Conservation (phyloP, 2,329 filamentous ascomycete genomes). For the Colletotrichum spinosum region DNA sequence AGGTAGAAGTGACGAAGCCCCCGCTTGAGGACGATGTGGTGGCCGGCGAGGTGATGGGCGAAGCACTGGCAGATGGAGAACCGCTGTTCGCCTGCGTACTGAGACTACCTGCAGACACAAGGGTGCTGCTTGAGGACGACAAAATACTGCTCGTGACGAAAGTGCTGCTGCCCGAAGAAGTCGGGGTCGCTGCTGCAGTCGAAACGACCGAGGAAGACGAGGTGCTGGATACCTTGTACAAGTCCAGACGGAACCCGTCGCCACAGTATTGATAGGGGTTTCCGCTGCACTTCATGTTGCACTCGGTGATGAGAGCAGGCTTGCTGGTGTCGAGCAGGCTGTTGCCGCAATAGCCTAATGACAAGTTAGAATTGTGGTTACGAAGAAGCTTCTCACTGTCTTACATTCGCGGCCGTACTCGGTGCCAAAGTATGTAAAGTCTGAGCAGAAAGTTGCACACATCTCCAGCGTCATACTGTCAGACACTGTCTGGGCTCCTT, state of each 20-base stretch:
- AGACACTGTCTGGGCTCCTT: slow-evolving; percentile 45
- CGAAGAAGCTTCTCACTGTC: not conserved
- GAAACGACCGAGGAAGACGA: slow-evolving; percentile 19
- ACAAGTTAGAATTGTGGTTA: not conserved
- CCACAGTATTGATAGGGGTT: slow-evolving; percentile 52
- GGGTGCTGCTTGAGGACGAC: not conserved
- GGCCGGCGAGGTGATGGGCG: slow-evolving; percentile 34
- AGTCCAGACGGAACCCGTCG: slow-evolving; percentile 50
- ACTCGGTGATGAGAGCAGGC: slow-evolving; percentile 47
- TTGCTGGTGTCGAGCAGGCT: slow-evolving; percentile 47
- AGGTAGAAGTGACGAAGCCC: not conserved
- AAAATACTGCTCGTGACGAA: not conserved
- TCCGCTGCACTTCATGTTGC: slow-evolving; percentile 52
- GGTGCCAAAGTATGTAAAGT: slow-evolving; percentile 51
- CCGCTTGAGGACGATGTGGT: not conserved
- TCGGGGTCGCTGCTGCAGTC: slow-evolving; percentile 14
- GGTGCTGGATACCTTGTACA: slow-evolving; percentile 46
- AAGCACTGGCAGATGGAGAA: slow-evolving; percentile 1
- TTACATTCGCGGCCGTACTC: slow-evolving; percentile 53
- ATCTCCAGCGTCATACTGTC: slow-evolving; percentile 53
- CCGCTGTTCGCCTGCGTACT: not conserved
- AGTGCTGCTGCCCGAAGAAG: not conserved
- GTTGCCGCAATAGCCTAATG: slow-evolving; percentile 53
- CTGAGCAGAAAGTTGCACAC: slow-evolving; percentile 49
- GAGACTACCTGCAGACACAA: not conserved